Evolutionary conservation across 495 filamentous ascomycete genomes (phyloP).

Genomic region (Trichoderma orchidacearum): DNA sequence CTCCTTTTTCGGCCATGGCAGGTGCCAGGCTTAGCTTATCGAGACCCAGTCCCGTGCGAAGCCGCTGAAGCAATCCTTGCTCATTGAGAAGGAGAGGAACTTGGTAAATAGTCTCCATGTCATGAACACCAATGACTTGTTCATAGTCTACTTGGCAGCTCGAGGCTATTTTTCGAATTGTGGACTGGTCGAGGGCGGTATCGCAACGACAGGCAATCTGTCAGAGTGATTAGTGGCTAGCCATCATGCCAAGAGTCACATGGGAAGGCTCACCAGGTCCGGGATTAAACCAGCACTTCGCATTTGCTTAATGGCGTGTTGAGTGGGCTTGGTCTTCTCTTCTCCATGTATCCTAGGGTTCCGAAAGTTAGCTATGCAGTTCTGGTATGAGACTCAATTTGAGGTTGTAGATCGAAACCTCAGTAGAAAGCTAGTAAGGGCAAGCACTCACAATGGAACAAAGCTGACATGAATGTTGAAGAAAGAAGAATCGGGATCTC

Average conservation of each 20-base stretch:
- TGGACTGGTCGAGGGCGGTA: slow-evolving; percentile 51
- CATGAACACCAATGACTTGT: slow-evolving; percentile 74
- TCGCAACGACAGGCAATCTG: slow-evolving; percentile 89
- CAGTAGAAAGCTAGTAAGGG: too few relatives aligned
- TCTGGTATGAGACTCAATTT: too few relatives aligned
- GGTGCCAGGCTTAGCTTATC: slow-evolving; percentile 32
- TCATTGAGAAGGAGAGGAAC: slow-evolving; percentile 80
- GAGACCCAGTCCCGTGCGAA: slow-evolving; percentile 48
- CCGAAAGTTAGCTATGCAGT: too few relatives aligned
- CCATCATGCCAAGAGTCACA: background rate
- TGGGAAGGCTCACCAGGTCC: slow-evolving; percentile 46
- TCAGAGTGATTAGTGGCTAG: background rate
- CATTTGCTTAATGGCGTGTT: slow-evolving; percentile 71
- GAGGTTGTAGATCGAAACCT: too few relatives aligned
- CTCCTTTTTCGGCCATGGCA: slow-evolving; percentile 40
- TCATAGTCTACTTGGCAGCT: slow-evolving; percentile 70
- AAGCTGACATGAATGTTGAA: slow-evolving; percentile 73
- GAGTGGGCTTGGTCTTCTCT: slow-evolving; percentile 95
- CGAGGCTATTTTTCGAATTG: slow-evolving; percentile 75
- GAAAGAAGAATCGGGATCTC: slow-evolving; percentile 76
- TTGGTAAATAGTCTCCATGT: slow-evolving; percentile 80
- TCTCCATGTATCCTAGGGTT: slow-evolving; percentile 66
- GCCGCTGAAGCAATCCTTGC: slow-evolving; percentile 53
- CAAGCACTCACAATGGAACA: slow-evolving; percentile 52
- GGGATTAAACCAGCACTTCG: slow-evolving; percentile 72